Evolutionary conservation across 768 basidiomycete species (phyloP), one percentile per base, ranked within the genome.

Genomic region (Russula foetens): DNA sequence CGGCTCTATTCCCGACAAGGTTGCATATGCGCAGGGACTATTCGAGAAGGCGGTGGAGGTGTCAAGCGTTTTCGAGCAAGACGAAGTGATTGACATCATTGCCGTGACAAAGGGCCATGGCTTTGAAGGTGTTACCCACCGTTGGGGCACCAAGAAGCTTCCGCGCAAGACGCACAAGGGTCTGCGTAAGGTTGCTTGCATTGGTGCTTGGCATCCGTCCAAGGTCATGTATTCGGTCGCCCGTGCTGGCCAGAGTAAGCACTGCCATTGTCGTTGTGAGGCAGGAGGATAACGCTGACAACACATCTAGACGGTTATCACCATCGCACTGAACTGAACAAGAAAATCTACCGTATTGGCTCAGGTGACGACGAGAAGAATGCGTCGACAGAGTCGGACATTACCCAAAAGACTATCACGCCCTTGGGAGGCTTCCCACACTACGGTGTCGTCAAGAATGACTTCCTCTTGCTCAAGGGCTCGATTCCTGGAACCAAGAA

Each of bases 211-310:
- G 92, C 93, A 96, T 82, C 94, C 93, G 73, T 89, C 88, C 70
- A 97, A 96, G 79, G 97, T 99, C 84, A 98, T 98, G 96, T 98
- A 93, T 86, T 95, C 94, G n/a, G 97, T 99, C 69, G 97, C 95
- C 63, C 95, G 97, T 82, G 95, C 97, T 68, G 97, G 97, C 91
- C 96, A 98, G 89, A 91, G 90, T 92, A 75, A 69, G 92, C 81
- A 60, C 71, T 60, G 54, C 6, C 21, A 26, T 53, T 33, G 38
- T 52, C 49, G 14, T 33, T 23, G n/a, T n/a, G 23, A 46, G 2
- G 47, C 35, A 50, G 28, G 26, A 21, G 17, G 14, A 51, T 46
- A n/a, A 61, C 11, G 46, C 49, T 26, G 28, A 58, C 39, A 39
- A 68, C 54, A 58, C 33, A 14, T 46, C 33, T 63, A 92, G 90